Evolutionary conservation across 2,329 filamentous ascomycete species (phyloP), one percentile per base, ranked within the genome.

Genomic region (Hymenoscyphus repandus): DNA sequence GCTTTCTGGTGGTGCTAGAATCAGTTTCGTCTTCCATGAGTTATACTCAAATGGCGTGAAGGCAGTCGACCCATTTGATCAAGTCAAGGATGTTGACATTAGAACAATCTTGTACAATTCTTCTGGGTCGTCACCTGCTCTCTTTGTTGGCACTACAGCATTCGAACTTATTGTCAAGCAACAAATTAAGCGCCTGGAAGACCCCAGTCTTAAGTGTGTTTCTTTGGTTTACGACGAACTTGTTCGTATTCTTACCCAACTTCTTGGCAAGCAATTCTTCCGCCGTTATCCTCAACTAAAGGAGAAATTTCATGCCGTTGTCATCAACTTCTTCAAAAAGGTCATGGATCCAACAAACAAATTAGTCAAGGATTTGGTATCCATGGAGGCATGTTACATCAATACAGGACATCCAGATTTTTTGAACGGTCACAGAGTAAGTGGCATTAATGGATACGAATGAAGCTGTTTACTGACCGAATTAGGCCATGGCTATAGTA

Each of bases 351-450:
- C 93, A 6, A 96, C 93, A 34, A 97, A 96, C 75, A 97, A 97
- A 78, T 80, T 99, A 43, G 93, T 99, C 51, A 84, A 75, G 64
- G 93, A 99, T 67, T 78, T 99, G 37, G 92, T 99, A 22, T 74
- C 85, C 9, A 99, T 99, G 93, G 93, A 99, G 70, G 75, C 91
- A 12, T 95, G 89, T 74, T 99, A 99, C 69, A 87, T 99, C 76
- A 99, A 99, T 75, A 99, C 95, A 30, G 93, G 90, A 9, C 95
- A 99, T 68, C 93, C 93, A 9, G 93, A 99, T 68, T 99, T 99
- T 72, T 75, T 99, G 58, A 97, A 96, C 66, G 93, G 93, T 22
- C 92, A 96, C 69, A 85, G 91, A 64, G 83, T 84, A 76, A 32
- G 51, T 52, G 6, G 9, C 12, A 30, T 13, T 6, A 11, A 27